phyloP scores from a whole-genome alignment of 2,329 filamentous ascomycete species.

The Trichophyton rubrum region DNA sequence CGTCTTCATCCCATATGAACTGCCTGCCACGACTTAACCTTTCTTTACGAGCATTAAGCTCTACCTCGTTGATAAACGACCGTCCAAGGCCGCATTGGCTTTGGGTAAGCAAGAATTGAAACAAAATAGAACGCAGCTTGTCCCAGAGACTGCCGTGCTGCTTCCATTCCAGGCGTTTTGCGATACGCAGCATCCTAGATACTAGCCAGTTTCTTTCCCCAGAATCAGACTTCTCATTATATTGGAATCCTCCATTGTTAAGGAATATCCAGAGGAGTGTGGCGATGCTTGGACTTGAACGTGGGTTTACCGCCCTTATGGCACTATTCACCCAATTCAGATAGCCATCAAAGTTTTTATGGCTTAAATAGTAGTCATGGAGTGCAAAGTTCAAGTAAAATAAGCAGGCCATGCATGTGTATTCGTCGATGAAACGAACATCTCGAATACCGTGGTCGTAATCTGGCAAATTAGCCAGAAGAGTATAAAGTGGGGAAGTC shows the following conservation, averaged over 20 bases:
- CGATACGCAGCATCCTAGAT: constrained; percentile 22
- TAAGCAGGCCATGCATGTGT: constrained; percentile 22
- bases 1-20: constrained; percentile 21
- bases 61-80: constrained; percentile 14
- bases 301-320: constrained; percentile 17
- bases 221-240: constrained; percentile 14
- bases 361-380: constrained; percentile 19
- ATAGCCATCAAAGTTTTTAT: constrained; percentile 19
- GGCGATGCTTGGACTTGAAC: constrained; percentile 20
- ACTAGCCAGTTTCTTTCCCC: constrained; percentile 23
- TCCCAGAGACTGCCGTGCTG: constrained; percentile 20
- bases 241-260: constrained; percentile 20
- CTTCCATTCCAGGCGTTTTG: constrained; percentile 23
- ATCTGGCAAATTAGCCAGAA: constrained; percentile 21
- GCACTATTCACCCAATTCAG: constrained; percentile 20
- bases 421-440: constrained; percentile 24
- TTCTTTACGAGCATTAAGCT: constrained; percentile 17
- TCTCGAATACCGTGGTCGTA: constrained; percentile 24
- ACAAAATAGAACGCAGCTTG: constrained; percentile 17
- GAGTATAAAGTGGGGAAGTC: constrained; percentile 18
- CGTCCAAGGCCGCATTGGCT: constrained; percentile 21
- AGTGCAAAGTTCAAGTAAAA: constrained; percentile 22
- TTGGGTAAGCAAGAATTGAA: constrained; percentile 20
- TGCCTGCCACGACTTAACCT: constrained; percentile 9
- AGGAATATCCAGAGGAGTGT: constrained; percentile 23